Evolutionary conservation across 2,329 filamentous ascomycete species (phyloP).

Genomic region (Phaeophleospora eucalypticola): DNA sequence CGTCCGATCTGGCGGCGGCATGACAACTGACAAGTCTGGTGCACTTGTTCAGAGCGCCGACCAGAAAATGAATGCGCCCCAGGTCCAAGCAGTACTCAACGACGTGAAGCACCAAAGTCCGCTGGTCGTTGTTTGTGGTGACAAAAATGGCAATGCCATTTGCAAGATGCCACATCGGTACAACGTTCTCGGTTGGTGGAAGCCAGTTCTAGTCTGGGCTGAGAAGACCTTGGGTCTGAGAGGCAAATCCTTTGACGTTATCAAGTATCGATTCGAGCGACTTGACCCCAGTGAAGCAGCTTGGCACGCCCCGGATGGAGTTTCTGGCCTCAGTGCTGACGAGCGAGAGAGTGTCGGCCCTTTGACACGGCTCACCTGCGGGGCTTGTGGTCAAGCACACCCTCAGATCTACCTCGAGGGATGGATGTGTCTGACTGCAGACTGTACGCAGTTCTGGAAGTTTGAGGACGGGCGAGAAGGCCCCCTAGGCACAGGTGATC

Average conservation of each 20-base stretch:
- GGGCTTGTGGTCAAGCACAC: slow-evolving; percentile 30
- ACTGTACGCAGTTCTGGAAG: slow-evolving; percentile 56
- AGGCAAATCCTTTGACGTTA: slow-evolving; percentile 34
- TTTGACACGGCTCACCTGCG: slow-evolving; percentile 33
- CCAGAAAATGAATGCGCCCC: slow-evolving; percentile 37
- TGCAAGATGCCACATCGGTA: slow-evolving; percentile 55
- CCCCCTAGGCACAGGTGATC: slow-evolving; percentile 18
- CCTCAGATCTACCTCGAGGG: slow-evolving; percentile 43
- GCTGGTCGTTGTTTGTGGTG: slow-evolving; percentile 50
- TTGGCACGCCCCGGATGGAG: slow-evolving; percentile 29
- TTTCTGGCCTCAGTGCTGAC: slow-evolving; percentile 3
- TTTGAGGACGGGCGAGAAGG: slow-evolving; percentile 33
- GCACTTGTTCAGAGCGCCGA: slow-evolving; percentile 47
- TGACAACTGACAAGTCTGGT: slow-evolving; percentile 44
- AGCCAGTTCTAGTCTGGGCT: slow-evolving; percentile 64
- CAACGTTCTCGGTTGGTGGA: slow-evolving; percentile 65
- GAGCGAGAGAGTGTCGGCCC: slow-evolving; percentile 7
- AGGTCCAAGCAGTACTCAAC: slow-evolving; percentile 42
- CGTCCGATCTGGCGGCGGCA: slow-evolving; percentile 56
- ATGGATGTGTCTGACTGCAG: slow-evolving; percentile 56
- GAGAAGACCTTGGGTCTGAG: slow-evolving; percentile 48
- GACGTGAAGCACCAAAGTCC: slow-evolving; percentile 47
- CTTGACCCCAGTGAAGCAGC: slow-evolving; percentile 53
- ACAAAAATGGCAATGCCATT: slow-evolving; percentile 47
- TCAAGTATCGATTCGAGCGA: slow-evolving; percentile 64